Evolutionary conservation across 345 rosid species (phyloP).

Genomic region (Eucalyptus virginea): DNA sequence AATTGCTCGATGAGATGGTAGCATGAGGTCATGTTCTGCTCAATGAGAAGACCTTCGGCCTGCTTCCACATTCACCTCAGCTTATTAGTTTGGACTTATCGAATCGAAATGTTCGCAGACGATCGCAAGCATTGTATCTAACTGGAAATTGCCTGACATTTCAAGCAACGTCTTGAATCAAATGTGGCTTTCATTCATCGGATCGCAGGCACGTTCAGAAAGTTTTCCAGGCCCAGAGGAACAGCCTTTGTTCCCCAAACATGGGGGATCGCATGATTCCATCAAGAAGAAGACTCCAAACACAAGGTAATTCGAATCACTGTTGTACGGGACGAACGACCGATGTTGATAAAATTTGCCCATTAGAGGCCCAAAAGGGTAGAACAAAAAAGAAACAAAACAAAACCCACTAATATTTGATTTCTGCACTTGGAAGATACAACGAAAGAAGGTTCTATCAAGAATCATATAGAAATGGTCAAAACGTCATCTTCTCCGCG

Average conservation of each 20-base stretch:
- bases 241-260: not conserved
- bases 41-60: constrained; percentile 71
- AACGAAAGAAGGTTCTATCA: not conserved
- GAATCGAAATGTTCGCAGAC: not conserved
- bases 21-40: constrained; percentile 44
- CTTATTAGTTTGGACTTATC: not conserved
- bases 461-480: not conserved
- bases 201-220: not conserved
- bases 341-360: not conserved
- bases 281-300: not conserved
- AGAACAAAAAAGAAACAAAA: not conserved
- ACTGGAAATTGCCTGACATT: not conserved
- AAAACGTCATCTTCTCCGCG: not conserved
- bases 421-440: not conserved
- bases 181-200: not conserved
- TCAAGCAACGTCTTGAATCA: not conserved
- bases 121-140: not conserved
- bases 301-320: not conserved
- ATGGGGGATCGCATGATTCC: not conserved
- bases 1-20: constrained; percentile 50
- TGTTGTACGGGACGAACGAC: not conserved
- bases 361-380: not conserved
- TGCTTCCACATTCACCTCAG: constrained; percentile 3
- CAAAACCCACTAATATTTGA: not conserved
- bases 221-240: not conserved